These are phyloP conservation scores for Elaeis oleifera DNA, from an alignment of 202 grass and related monocot species.

Conservation along the genomic window DNA sequence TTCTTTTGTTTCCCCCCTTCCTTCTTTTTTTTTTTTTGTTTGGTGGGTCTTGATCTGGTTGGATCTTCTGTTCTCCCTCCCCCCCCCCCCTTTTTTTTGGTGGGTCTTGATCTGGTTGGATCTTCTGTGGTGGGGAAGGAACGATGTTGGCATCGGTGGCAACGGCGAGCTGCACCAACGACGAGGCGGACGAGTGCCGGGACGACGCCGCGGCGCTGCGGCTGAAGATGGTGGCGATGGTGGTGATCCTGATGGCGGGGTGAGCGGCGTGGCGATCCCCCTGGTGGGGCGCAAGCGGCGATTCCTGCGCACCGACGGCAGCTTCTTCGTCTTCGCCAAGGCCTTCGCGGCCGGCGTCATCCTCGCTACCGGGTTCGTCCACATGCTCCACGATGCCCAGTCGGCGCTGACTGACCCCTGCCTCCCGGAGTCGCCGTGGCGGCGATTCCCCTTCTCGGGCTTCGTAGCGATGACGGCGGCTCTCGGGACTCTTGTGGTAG, in stretches of 20 bases:
- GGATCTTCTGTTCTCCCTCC: too few relatives aligned
- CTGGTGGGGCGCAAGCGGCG: conserved; percentile 5
- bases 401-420: conserved; percentile 6
- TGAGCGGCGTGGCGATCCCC: conserved; percentile 14
- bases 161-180: conserved; percentile 21
- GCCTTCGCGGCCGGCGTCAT: conserved; percentile 18
- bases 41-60: background rate
- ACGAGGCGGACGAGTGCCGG: conserved; percentile 27
- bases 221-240: conserved; percentile 66
- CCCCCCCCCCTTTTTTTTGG: too few relatives aligned
- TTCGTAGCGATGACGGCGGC: conserved; percentile 17
- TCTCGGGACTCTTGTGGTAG: conserved; percentile 8
- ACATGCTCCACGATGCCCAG: conserved; percentile 11
- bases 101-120: conserved; percentile 17
- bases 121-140: conserved; percentile 12
- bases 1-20: background rate
- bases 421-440: conserved; percentile 4
- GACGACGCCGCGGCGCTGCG: conserved; percentile 44
- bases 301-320: background rate
- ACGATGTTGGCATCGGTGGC: conserved; percentile 34
- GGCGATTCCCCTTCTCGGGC: conserved; percentile 15
- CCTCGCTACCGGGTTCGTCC: conserved; percentile 18
- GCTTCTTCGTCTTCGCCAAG: conserved; percentile 1
- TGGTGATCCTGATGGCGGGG: conserved; percentile 41
- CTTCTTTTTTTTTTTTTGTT: background rate